These are phyloP conservation scores for Trichophyton verrucosum DNA, from an alignment of 2,329 filamentous ascomycete species.

Conservation along the genomic window DNA sequence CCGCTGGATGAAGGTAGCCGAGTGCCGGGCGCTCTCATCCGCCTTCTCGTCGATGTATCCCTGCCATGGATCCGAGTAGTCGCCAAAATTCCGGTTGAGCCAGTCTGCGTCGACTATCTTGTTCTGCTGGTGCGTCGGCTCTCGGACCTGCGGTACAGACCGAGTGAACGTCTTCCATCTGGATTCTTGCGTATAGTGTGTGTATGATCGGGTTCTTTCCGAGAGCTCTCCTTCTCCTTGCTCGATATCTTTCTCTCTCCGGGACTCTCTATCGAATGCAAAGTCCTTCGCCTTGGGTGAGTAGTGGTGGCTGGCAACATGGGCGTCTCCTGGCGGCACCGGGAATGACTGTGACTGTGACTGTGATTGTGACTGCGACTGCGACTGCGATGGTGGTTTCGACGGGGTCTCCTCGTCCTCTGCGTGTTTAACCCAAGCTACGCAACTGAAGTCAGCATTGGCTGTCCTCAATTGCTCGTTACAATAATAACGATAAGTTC, in stretches of 20 bases:
- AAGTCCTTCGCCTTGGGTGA: conserved; percentile 4
- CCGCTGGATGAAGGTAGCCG: conserved; percentile 36
- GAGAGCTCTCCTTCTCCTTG: not conserved
- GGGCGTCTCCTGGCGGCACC: conserved; percentile 8
- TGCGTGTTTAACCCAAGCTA: conserved; percentile 14
- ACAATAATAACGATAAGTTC: not conserved
- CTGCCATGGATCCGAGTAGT: conserved; percentile 42
- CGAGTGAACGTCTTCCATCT: conserved; percentile 37
- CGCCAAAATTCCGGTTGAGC: conserved; percentile 33
- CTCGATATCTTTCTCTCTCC: not conserved
- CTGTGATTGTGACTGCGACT: not conserved
- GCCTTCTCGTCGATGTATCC: conserved; percentile 37
- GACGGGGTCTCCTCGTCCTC: conserved; percentile 2
- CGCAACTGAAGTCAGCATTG: not conserved
- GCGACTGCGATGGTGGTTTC: not conserved
- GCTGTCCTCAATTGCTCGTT: not conserved
- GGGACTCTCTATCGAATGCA: not conserved
- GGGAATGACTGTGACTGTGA: conserved; percentile 6
- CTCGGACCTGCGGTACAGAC: conserved; percentile 31
- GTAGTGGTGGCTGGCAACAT: conserved; percentile 14
- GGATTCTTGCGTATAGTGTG: conserved; percentile 24
- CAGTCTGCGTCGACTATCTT: conserved; percentile 35
- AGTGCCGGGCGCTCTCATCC: conserved; percentile 38
- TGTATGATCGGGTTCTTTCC: not conserved
- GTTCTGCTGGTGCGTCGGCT: conserved; percentile 22